These are phyloP conservation scores for Lachancea nothofagi DNA, from an alignment of 805 yeast species.

Conservation along the genomic window DNA sequence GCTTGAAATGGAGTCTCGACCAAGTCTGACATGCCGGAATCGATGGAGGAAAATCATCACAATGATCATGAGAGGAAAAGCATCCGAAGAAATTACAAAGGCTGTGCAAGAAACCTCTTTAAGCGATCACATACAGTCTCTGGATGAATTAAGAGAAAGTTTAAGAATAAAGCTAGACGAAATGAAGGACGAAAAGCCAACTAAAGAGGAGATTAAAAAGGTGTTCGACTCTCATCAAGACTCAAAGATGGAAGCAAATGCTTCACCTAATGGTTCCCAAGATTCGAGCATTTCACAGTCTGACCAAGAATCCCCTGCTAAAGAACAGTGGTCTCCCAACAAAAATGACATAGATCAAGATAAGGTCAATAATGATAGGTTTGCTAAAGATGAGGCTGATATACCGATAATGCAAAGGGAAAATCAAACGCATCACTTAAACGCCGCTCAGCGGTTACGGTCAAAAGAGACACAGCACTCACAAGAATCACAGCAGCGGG, in stretches of 20 bases:
- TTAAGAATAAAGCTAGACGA: conserved; percentile 7
- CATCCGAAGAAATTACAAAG: conserved; percentile 45
- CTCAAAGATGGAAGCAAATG: not conserved
- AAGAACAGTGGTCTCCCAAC: too few species aligned
- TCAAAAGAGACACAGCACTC: too few species aligned
- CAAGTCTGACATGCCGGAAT: conserved; percentile 85
- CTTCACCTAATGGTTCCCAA: not conserved
- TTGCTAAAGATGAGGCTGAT: too few species aligned
- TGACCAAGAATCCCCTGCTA: too few species aligned
- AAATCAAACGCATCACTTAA: too few species aligned
- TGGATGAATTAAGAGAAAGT: conserved; percentile 9
- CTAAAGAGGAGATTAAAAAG: not conserved
- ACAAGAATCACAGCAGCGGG: too few species aligned
- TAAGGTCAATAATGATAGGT: too few species aligned
- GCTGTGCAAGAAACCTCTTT: conserved; percentile 39
- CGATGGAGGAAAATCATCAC: conserved; percentile 87
- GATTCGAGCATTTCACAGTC: too few species aligned
- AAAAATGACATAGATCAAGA: too few species aligned
- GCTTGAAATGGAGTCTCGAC: conserved; percentile 64
- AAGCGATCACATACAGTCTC: conserved; percentile 3
- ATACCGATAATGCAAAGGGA: too few species aligned
- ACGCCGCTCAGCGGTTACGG: too few species aligned
- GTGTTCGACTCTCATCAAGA: not conserved
- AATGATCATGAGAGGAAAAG: conserved; percentile 63
- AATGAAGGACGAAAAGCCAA: conserved; percentile 5